Evolutionary conservation across 2,329 filamentous ascomycete species (phyloP), one percentile per base, ranked within the genome.

Genomic region (Colletotrichum lentis): DNA sequence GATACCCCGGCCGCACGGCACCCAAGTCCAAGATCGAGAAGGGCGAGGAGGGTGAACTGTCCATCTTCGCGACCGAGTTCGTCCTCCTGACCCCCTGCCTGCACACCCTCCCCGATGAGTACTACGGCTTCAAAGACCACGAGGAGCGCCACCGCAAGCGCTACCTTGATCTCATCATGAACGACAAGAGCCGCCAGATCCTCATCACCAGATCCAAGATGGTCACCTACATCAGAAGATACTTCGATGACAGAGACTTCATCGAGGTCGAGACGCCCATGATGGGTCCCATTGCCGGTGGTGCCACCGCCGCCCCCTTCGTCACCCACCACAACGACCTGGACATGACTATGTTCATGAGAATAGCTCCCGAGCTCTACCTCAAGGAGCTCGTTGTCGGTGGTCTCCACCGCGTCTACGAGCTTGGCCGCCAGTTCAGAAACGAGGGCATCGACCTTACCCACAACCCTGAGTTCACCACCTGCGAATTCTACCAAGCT

Each of bases 381-480:
- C 90, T 99, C 74, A 99, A 99, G 91, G 93, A 96, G 89, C 85
- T 90, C 66, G 91, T 98, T 57, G 95, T 99, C 39, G 96, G 96
- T 76, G 96, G 95, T 68, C 86, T 98, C 49, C 93, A 97, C 83
- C 89, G 92, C 74, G 96, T 99, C 16, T 99, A 97, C 81, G 96
- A 99, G 79, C 89, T 99, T 71, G 96, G 96, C 72, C 91, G 94
- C 72, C 93, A 97, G 78, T 99, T 99, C 88, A 86, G 96, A 75
- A 99, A 99, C 76, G 94, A 97, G 80, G 90, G 91, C 68, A 91
- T 93, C 71, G 93, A 97, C 78, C 84, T 96, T 58, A 99, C 96
- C 8, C 96, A 99, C 85, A 99, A 98, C 84, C 96, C 92, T 46
- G 96, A 99, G 79, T 99, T 99, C 84, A 99, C 96, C 50, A 97